A percentile compares a stretch with the other conserved stretches of the same genome.
These are phyloP conservation scores for Boletus semigastroideus DNA, from an alignment of 1,284 basidiomycete species.

Conservation along the genomic window DNA sequence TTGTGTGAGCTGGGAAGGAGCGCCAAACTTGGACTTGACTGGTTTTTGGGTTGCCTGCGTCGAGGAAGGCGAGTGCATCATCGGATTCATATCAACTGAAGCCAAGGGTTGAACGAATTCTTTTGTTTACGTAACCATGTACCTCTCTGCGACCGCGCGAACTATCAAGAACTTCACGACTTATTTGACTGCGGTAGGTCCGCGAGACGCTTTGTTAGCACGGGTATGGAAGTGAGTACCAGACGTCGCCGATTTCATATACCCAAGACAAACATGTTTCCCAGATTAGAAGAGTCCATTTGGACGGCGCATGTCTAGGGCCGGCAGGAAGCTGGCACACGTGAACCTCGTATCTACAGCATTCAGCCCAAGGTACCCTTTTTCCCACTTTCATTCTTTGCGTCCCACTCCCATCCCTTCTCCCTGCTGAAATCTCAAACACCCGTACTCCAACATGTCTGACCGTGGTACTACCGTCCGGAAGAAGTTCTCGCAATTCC, in stretches of 20 bases:
- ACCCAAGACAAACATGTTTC: not conserved
- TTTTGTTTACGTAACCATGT: constrained; percentile 12
- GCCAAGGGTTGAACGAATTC: no score
- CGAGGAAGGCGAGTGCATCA: not conserved
- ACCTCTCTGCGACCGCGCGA: no score
- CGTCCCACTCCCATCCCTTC: not conserved
- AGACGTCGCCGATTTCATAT: not conserved
- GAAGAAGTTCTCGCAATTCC: not conserved
- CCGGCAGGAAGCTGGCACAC: not conserved
- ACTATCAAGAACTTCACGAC: no score
- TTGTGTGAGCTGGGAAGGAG: constrained; percentile 44
- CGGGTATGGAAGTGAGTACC: not conserved
- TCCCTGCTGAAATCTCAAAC: not conserved
- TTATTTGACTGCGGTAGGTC: no score
- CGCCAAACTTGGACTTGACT: constrained; percentile 19
- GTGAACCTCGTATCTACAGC: not conserved
- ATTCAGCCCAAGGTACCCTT: not conserved
- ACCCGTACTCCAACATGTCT: not conserved
- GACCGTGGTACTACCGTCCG: not conserved
- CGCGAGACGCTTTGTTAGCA: no score
- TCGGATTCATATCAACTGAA: constrained; percentile 10
- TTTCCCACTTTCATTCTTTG: not conserved
- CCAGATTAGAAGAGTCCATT: not conserved
- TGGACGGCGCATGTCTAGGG: not conserved
- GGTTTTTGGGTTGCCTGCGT: constrained; percentile 4